These are phyloP conservation scores for Nicotiana attenuata DNA, from an alignment of 257 asterid genomes.

Conservation along the genomic window DNA sequence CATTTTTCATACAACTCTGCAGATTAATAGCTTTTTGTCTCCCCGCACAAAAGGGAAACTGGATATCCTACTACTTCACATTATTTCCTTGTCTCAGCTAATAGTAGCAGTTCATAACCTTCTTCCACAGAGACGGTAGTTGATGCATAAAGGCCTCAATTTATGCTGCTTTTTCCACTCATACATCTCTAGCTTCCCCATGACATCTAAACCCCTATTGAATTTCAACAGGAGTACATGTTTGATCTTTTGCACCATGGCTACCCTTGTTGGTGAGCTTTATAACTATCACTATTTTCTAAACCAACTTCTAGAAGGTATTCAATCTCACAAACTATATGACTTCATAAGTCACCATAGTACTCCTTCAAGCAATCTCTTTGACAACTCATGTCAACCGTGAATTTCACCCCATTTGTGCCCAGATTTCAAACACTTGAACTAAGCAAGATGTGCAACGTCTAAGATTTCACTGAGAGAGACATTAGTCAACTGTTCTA, in stretches of 20 bases:
- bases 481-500: not conserved
- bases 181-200: not conserved
- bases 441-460: not conserved
- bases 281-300: not conserved
- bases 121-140: not conserved
- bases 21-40: not conserved
- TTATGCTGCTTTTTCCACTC: not conserved
- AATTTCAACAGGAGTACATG: not conserved
- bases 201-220: not conserved
- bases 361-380: not conserved
- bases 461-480: not conserved
- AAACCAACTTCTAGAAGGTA: not conserved
- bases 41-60: not conserved
- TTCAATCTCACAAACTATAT: not conserved
- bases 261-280: not conserved
- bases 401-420: not conserved
- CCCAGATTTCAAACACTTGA: not conserved
- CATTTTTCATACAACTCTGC: not conserved
- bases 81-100: not conserved
- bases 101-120: not conserved
- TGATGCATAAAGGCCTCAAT: not conserved
- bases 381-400: not conserved
- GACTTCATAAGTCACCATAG: not conserved
- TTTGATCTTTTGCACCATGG: not conserved
- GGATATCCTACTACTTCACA: not conserved